Conservation (phyloP, 129 eudicot species). For the Lactuca sativa region DNA sequence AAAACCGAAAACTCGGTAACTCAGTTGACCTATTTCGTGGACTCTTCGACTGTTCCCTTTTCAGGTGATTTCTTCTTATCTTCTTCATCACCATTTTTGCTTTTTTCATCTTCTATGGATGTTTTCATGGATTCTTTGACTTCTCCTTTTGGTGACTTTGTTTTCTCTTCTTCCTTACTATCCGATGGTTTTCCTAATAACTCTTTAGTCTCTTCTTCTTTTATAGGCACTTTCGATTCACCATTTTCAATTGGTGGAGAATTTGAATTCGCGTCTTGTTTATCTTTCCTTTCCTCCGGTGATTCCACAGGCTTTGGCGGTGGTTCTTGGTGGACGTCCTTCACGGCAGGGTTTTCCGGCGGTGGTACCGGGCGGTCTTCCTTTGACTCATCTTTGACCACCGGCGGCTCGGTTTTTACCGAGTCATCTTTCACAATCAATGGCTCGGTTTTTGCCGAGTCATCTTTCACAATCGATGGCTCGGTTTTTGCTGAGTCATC, state of each 20-base stretch:
- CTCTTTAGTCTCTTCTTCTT: background rate
- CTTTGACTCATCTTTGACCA: background rate
- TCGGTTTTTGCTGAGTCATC: slow-evolving; percentile 5
- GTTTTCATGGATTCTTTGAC: slow-evolving; percentile 11
- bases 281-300: slow-evolving; percentile 14
- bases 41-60: slow-evolving; percentile 1
- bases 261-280: background rate
- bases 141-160: background rate
- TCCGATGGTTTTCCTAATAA: background rate
- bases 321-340: slow-evolving; percentile 5
- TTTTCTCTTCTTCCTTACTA: background rate
- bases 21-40: background rate
- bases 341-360: slow-evolving; percentile 14
- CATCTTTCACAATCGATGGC: no score
- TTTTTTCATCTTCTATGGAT: background rate
- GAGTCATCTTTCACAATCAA: no score
- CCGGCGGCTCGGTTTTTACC: no score
- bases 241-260: background rate
- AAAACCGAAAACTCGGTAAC: background rate
- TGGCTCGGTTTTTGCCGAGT: no score
- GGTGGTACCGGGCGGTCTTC: slow-evolving; percentile 17
- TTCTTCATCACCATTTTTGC: slow-evolving; percentile 3
- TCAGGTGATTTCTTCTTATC: slow-evolving; percentile 1
- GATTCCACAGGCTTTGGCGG: background rate
- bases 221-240: slow-evolving; percentile 15